These are phyloP conservation scores for Parietichytrium sp. DNA, from an alignment of 108 stramenopile genomes.

Conservation along the genomic window DNA sequence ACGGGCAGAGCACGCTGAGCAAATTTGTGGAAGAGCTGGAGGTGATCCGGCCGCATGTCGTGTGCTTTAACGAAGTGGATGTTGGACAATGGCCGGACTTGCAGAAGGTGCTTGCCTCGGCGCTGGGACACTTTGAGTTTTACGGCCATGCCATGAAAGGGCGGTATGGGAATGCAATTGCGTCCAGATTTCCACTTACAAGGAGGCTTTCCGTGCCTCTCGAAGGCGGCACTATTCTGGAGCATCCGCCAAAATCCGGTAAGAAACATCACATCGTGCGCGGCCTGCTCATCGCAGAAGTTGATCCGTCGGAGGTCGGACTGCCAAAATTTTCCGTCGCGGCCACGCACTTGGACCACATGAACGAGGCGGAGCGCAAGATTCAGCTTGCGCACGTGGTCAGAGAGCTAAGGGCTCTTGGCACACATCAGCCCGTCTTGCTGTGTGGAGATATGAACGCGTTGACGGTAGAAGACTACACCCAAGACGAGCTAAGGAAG, in stretches of 20 bases:
- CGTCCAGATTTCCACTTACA: not conserved
- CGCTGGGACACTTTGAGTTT: not conserved
- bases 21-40: not conserved
- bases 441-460: slow-evolving; percentile 28
- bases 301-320: not conserved
- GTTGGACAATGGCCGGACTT: not conserved
- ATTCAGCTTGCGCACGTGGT: not conserved
- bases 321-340: not conserved
- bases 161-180: not conserved
- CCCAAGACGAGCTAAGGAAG: not conserved
- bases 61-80: slow-evolving; percentile 34
- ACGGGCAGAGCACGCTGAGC: not conserved
- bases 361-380: slow-evolving; percentile 22
- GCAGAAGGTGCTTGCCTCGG: not conserved
- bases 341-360: not conserved
- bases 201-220: not conserved
- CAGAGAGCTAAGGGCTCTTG: not conserved
- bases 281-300: not conserved
- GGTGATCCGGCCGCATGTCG: not conserved
- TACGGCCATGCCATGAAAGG: not conserved
- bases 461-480: not conserved
- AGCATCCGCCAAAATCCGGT: too few species aligned
- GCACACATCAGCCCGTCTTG: not conserved
- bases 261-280: slow-evolving; percentile 33
- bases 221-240: not conserved